phyloP scores from a whole-genome alignment of 208 protist species.

The Leishmania aethiopica region DNA sequence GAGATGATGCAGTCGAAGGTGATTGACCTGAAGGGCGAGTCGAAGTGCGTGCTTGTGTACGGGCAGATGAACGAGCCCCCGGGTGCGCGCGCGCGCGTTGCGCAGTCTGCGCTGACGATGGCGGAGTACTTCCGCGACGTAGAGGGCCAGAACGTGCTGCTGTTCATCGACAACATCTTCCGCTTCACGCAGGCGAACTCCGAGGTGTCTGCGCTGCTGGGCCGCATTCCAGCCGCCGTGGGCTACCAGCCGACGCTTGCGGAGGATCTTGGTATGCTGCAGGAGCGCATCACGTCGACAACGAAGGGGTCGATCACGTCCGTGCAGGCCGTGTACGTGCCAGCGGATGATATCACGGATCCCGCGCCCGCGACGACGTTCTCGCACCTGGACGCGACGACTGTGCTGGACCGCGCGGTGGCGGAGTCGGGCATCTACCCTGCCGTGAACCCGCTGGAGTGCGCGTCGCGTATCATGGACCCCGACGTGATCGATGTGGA shows the following conservation, averaged over 20 bases:
- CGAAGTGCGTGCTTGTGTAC: slow-evolving; percentile 98
- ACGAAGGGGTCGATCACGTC: slow-evolving; percentile 97
- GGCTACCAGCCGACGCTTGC: slow-evolving; percentile 99
- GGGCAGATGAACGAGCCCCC: slow-evolving; percentile 99
- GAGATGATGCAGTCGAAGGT: slow-evolving; percentile 98
- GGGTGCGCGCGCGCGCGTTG: slow-evolving; percentile 98
- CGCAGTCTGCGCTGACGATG: slow-evolving; percentile 97
- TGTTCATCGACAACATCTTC: slow-evolving; percentile 99
- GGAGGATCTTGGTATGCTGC: slow-evolving; percentile 97
- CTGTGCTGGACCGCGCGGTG: slow-evolving; percentile 97
- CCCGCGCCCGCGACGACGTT: slow-evolving; percentile 98
- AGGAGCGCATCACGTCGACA: slow-evolving; percentile 99
- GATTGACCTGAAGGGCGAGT: slow-evolving; percentile 94
- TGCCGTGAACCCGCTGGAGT: slow-evolving; percentile 98
- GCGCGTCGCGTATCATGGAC: slow-evolving; percentile 97
- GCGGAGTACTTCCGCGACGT: slow-evolving; percentile 99
- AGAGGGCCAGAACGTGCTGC: slow-evolving; percentile 98
- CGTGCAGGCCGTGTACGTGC: slow-evolving; percentile 98
- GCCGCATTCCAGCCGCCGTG: slow-evolving; percentile 98
- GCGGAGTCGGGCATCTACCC: slow-evolving; percentile 98
- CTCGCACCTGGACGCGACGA: slow-evolving; percentile 98
- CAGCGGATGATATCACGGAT: slow-evolving; percentile 99
- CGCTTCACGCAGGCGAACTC: slow-evolving; percentile 99
- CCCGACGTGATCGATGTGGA: slow-evolving; percentile 95
- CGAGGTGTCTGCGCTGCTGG: slow-evolving; percentile 97